Base-by-base conservation (phyloP, 169 alveolate genomes). In the Plasmodium chabaudi region DNA sequence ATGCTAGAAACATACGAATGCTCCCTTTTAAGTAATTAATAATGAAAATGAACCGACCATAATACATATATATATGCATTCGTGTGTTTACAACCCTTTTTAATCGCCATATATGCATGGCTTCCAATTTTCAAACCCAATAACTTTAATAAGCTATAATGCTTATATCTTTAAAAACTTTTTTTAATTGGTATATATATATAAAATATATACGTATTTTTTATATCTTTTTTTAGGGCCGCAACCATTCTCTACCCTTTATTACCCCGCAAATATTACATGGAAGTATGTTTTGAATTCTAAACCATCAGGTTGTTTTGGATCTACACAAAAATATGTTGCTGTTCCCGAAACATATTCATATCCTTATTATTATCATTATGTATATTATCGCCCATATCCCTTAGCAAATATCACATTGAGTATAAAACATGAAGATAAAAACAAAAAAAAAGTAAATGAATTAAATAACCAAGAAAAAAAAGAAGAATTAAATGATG, bases 231-330 rank as follows among this genome's bases (percentile, higher is more conserved):
- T 21, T 60, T 19, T 12, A 74, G 88, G 55, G 57, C 88, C 88
- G 9, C 27, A 61, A 49, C 44, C 55, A 61, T 10, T 65, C 44
- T 59, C 47, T 42, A 42, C 88, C 9, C 17, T 63, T 44, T 77
- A 77, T 44, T 77, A 77, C 27, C 88, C 88, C 47, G 39, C 49
- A 19, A 68, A 55, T 44, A 27, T 77, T 47, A 49, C 88, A 57
- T 63, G 88, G 88, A 64, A 77, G 57, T 77, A 77, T 77, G 77
- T 77, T 13, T 19, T 46, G 23, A 64, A 69, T 56, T 63, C 74
- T 10, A 77, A 64, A 47, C 49, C 88, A 44, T 47, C 39, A 9
- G 88, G 88, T 5, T 77, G 88, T 68, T 77, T 63, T 21, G 75
- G 88, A 7, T 63, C 73, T 34, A 47, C 77, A 47, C 64, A 63